Evolutionary conservation across 352 stramenopile species (phyloP), one percentile per base, ranked within the genome.

Genomic region (Phytophthora sojae): DNA sequence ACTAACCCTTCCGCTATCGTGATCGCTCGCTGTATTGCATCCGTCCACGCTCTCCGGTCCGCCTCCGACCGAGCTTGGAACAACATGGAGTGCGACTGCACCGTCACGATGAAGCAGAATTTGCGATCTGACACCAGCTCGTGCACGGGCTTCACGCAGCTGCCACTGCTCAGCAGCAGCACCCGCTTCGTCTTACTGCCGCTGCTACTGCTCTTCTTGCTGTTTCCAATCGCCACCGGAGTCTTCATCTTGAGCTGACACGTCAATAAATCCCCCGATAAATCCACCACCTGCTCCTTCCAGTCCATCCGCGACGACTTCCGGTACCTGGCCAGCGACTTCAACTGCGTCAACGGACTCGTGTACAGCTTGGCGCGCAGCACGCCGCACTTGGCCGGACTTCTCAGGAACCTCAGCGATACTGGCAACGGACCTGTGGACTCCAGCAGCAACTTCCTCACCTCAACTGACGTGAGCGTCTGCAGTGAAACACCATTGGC

Each of bases 11-110:
- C 79, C 0, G 82, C 85, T 26, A 95, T 85, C 5, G 86, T 78
- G 55, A 95, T 94, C 1, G 86, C 86, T 2, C 83, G 85, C 59
- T 90, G 76, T 63, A 95, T 83, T 21, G 82, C 81, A 23, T 88
- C 77, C 0, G 68, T 86, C 88, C 88, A 95, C 21, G 79, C 62
- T 26, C 77, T 50, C 45, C 83, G 57, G 57, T 95, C 86, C 9
- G 75, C 59, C 29, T 85, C 75, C 0, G 73, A 87, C 0, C 66
- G 61, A 4, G 88, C 86, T 59, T 95, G 85, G 45, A 94, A 91
- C 7, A 94, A 47, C 72, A 92, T 88, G 9, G 77, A 81, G 54
- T 89, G 81, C 14, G 86, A 57, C 52, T 82, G 79, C n/a, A 85
- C 79, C 0, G 78, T 83, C 7, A 95, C 79, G 7, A 91, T 61